Evolutionary conservation across 2,329 filamentous ascomycete species (phyloP), one percentile per base, ranked within the genome.

Genomic region (Xylaria sp.): DNA sequence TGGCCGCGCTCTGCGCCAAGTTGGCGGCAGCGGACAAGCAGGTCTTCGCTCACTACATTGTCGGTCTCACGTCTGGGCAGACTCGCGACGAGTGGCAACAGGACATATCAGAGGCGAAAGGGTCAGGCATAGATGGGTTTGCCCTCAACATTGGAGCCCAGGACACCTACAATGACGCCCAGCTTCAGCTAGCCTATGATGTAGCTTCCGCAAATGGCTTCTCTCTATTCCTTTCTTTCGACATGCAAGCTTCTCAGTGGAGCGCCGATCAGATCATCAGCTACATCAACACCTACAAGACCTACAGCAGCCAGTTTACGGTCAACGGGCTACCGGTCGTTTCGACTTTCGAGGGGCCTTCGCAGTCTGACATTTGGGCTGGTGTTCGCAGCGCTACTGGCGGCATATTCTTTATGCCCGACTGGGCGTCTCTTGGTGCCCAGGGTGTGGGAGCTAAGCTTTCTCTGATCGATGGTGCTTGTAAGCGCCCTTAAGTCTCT

Each of bases 261-360:
- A 48, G 39, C 25, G 68, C 75, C 31, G 71, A 75, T 58, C 70
- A 75, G 59, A 76, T 79, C 60, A 62, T 71, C 36, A 56, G 64
- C 51, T 75, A 79, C 52, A 78, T 83, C 69, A 81, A 82, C 71
- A 75, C 76, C 23, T 81, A 80, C 75, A 80, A 80, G 65, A 68
- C 71, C 10, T 79, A 78, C 9, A 62, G 74, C 13, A 81, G 82
- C 13, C 82, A 86, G 70, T 77, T 82, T 69, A 79, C 78, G 60
- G 79, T 83, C 62, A 78, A 83, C 41, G 77, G 76, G 23, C 78
- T 79, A 43, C 80, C 84, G 0, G 77, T 86, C 10, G 84, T 86
- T n/a, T 85, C 83, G 4, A 87, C 85, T 0, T 87, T 87, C 64
- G 85, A 86, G 73, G 85, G 85, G 1, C 77, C 82, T 6, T 73